Percentiles rank a stretch among this genome's conserved stretches.
These are phyloP conservation scores for Claviceps pusilla DNA, from an alignment of 2,329 filamentous ascomycete genomes.

Conservation along the genomic window DNA sequence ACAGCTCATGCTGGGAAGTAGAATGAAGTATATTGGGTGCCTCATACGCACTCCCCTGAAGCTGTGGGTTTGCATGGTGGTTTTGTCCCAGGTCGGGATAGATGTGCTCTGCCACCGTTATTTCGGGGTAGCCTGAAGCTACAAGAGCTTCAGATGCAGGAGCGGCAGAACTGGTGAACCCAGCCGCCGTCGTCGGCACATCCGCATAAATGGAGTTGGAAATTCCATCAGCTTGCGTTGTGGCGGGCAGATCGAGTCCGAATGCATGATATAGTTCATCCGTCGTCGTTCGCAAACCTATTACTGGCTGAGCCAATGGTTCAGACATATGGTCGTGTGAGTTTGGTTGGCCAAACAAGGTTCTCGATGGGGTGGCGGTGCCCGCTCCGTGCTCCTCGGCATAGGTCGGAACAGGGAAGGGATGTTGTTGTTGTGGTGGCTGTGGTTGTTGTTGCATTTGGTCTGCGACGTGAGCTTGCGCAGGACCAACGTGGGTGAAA, in stretches of 20 bases:
- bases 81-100: neutral
- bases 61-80: constrained; percentile 9
- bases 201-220: neutral
- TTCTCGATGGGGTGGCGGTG: constrained; percentile 7
- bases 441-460: constrained; percentile 4
- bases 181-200: neutral
- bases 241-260: neutral
- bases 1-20: neutral
- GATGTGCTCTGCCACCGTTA: neutral
- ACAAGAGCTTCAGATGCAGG: neutral
- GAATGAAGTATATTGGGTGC: neutral
- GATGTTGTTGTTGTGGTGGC: neutral
- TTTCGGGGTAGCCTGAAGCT: neutral
- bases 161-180: neutral
- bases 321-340: neutral
- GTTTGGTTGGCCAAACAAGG: constrained; percentile 1
- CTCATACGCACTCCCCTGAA: neutral
- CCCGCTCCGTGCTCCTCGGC: neutral
- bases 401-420: constrained; percentile 1
- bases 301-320: neutral
- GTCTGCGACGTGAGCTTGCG: constrained; percentile 11
- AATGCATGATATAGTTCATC: neutral
- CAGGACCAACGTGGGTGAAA: constrained; percentile 15
- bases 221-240: neutral
- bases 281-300: neutral